These are phyloP conservation scores for Agrocybe praecox DNA, from an alignment of 768 basidiomycete species.

Conservation along the genomic window DNA sequence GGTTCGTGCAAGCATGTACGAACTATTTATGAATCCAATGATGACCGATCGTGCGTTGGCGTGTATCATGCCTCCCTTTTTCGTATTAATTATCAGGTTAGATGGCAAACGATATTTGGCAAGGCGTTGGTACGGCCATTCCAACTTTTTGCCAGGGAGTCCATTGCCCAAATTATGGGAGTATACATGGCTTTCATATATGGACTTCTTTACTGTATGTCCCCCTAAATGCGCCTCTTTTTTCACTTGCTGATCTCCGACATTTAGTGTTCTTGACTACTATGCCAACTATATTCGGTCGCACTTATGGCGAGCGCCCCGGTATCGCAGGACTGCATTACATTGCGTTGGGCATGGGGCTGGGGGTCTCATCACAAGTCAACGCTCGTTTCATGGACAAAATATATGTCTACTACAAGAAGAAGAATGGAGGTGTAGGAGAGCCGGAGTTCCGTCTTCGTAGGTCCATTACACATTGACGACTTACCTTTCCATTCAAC, in stretches of 20 bases:
- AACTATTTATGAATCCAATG: constrained; percentile 47
- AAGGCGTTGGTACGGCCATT: constrained; percentile 71
- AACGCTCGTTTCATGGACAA: constrained; percentile 61
- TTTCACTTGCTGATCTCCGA: not conserved
- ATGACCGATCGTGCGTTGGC: constrained; percentile 43
- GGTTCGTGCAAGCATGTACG: constrained; percentile 35
- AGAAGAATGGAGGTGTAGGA: constrained; percentile 49
- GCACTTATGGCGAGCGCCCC: constrained; percentile 51
- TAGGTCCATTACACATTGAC: constrained; percentile 24
- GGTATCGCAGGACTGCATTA: constrained; percentile 74
- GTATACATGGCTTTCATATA: constrained; percentile 74
- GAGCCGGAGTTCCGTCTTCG: constrained; percentile 54
- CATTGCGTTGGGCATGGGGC: constrained; percentile 68
- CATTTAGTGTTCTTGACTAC: constrained; percentile 65
- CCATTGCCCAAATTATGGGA: constrained; percentile 69
- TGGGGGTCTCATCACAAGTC: constrained; percentile 50
- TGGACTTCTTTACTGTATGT: constrained; percentile 59
- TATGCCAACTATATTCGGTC: constrained; percentile 59
- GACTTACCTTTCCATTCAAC: not conserved
- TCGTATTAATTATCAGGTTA: constrained; percentile 17
- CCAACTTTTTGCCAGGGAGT: constrained; percentile 56
- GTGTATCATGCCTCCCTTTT: not conserved
- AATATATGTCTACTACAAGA: constrained; percentile 51
- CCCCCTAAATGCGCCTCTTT: not conserved
- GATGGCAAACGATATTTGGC: constrained; percentile 53